Conservation (phyloP, 768 basidiomycete genomes). For the Leccinum subgranulosum region DNA sequence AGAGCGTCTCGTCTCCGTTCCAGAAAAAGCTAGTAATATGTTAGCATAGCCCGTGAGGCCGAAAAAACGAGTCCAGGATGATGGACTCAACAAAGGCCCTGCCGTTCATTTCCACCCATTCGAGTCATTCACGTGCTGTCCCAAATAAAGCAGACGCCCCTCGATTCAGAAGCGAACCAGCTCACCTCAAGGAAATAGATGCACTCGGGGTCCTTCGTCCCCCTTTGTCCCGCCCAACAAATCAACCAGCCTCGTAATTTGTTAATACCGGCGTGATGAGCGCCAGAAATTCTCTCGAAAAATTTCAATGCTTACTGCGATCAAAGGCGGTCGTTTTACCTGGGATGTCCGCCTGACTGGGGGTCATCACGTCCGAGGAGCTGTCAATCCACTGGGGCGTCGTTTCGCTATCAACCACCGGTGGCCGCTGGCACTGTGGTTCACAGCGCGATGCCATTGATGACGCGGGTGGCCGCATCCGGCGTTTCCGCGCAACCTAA, state of each 20-base stretch:
- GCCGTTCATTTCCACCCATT: constrained; percentile 4
- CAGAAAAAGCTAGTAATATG: constrained; percentile 8
- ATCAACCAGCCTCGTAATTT: constrained; percentile 13
- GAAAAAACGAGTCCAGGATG: neutral
- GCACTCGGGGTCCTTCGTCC: constrained; percentile 25
- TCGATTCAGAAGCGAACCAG: constrained; percentile 16
- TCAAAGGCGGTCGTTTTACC: constrained; percentile 10
- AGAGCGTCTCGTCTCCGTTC: constrained; percentile 21
- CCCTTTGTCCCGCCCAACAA: constrained; percentile 10
- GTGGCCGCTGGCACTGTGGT: constrained; percentile 4
- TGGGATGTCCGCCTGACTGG: constrained; percentile 8
- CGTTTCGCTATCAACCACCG: constrained; percentile 5
- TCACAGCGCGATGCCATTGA: neutral
- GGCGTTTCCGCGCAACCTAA: constrained; percentile 8
- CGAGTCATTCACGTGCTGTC: constrained; percentile 16
- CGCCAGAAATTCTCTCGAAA: constrained; percentile 13
- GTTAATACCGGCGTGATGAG: constrained; percentile 16
- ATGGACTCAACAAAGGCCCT: neutral
- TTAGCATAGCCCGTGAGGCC: constrained; percentile 10
- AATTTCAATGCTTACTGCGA: constrained; percentile 3
- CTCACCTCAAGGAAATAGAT: constrained; percentile 11
- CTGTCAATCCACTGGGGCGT: neutral
- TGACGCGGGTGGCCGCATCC: constrained; percentile 15
- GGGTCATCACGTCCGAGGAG: constrained; percentile 22
- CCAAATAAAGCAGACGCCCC: neutral